Conservation (phyloP, 176 grass and related monocot genomes). For the Phoenix dactylifera region DNA sequence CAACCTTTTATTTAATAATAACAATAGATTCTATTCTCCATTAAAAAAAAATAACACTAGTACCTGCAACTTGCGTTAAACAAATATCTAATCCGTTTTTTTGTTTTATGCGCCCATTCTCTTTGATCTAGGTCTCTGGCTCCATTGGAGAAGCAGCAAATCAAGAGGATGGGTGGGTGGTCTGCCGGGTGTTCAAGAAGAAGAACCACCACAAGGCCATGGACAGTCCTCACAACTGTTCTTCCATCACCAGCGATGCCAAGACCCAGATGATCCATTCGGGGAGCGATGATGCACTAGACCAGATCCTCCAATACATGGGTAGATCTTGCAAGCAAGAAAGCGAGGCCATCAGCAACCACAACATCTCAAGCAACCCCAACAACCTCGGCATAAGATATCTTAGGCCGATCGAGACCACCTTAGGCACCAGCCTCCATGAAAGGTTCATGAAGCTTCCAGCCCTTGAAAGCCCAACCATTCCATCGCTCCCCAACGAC, state of each 20-base stretch:
- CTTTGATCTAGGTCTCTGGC: slow-evolving; percentile 4
- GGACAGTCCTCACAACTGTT: slow-evolving; percentile 30
- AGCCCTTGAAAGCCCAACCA: slow-evolving; percentile 45
- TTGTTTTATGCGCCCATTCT: no score
- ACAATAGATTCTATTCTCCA: no score
- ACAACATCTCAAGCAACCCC: no score
- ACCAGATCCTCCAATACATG: slow-evolving; percentile 83
- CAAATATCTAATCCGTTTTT: no score
- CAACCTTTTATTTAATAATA: no score
- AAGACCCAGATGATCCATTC: slow-evolving; percentile 41
- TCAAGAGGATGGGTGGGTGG: slow-evolving; percentile 95
- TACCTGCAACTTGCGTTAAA: no score
- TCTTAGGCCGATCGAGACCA: slow-evolving; percentile 56
- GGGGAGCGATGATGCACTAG: slow-evolving; percentile 49
- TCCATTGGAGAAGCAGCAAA: slow-evolving; percentile 36
- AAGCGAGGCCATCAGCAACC: slow-evolving; percentile 16
- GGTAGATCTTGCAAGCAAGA: slow-evolving; percentile 51
- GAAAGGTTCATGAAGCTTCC: slow-evolving; percentile 69
- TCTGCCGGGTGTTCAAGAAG: slow-evolving; percentile 98
- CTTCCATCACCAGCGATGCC: slow-evolving; percentile 27
- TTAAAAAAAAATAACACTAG: no score
- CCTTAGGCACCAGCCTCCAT: slow-evolving; percentile 32
- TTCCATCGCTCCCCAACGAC: slow-evolving; percentile 1
- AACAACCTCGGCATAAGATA: slow-evolving; percentile 15
- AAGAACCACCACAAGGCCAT: slow-evolving; percentile 76